These are phyloP conservation scores for Aphanomyces invadans DNA, from an alignment of 352 stramenopile genomes.

Conservation along the genomic window DNA sequence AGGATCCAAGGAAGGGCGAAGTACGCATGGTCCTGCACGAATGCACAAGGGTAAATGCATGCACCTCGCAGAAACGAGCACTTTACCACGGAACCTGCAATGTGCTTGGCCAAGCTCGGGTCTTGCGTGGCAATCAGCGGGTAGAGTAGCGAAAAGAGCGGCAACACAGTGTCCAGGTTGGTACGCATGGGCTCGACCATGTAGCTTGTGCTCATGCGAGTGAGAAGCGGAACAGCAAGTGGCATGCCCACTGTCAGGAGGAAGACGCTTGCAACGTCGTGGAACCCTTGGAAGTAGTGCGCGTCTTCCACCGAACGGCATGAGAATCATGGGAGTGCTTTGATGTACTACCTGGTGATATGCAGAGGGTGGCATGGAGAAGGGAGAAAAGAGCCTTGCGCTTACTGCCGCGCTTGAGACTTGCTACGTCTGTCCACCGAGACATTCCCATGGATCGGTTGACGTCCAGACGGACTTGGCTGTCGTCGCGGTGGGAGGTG, in stretches of 20 bases:
- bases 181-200: constrained; percentile 82
- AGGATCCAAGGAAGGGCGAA: constrained; percentile 92
- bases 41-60: constrained; percentile 35
- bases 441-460: constrained; percentile 66
- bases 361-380: constrained; percentile 46
- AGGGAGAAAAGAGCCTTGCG: constrained; percentile 60
- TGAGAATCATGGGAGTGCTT: constrained; percentile 50
- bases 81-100: constrained; percentile 51
- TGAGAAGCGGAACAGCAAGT: constrained; percentile 51
- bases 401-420: not conserved
- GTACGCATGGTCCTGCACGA: constrained; percentile 85
- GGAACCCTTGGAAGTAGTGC: constrained; percentile 89
- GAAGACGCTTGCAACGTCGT: constrained; percentile 88
- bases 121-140: constrained; percentile 60
- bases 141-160: constrained; percentile 56
- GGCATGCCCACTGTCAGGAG: constrained; percentile 73
- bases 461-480: constrained; percentile 75
- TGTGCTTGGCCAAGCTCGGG: constrained; percentile 46
- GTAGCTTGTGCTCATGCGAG: constrained; percentile 73
- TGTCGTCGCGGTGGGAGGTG: constrained; percentile 47
- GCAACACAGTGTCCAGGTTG: constrained; percentile 77
- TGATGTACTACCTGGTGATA: constrained; percentile 52
- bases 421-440: not conserved
- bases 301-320: constrained; percentile 48
- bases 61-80: constrained; percentile 38